Evolutionary conservation across 2,329 filamentous ascomycete genomes (phyloP).

Genomic region (Ceratocystis colombiana): DNA sequence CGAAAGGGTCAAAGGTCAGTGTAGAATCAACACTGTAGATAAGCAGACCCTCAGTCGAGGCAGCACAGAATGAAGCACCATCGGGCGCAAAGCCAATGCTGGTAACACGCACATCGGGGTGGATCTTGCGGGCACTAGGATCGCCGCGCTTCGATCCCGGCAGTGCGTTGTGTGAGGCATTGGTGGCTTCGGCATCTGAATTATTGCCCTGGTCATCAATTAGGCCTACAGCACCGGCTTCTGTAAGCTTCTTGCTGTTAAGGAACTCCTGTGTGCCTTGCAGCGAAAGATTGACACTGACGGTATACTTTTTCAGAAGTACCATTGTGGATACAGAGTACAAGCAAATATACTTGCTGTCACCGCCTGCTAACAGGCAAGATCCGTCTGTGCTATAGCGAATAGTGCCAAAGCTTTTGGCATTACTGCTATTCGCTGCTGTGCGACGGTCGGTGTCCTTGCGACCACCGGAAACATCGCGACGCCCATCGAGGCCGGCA

Average conservation of each 20-base stretch:
- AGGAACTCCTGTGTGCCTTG: slow-evolving; percentile 95
- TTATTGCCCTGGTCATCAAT: slow-evolving; percentile 57
- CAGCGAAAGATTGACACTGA: slow-evolving; percentile 88
- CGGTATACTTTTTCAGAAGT: slow-evolving; percentile 86
- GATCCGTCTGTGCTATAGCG: slow-evolving; percentile 86
- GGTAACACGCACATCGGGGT: slow-evolving; percentile 74
- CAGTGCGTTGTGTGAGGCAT: slow-evolving; percentile 72
- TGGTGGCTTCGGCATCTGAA: slow-evolving; percentile 62
- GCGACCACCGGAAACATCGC: slow-evolving; percentile 86
- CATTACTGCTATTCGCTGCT: slow-evolving; percentile 80
- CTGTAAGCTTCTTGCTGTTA: slow-evolving; percentile 83
- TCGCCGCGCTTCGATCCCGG: slow-evolving; percentile 79
- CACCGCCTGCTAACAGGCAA: slow-evolving; percentile 81
- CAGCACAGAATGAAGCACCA: slow-evolving; percentile 83
- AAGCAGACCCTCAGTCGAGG: slow-evolving; percentile 84
- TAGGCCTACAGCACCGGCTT: slow-evolving; percentile 75
- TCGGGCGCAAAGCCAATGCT: slow-evolving; percentile 81
- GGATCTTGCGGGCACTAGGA: slow-evolving; percentile 63
- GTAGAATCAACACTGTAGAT: slow-evolving; percentile 84
- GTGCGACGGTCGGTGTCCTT: slow-evolving; percentile 80
- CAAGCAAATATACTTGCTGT: slow-evolving; percentile 96
- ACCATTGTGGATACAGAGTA: slow-evolving; percentile 93
- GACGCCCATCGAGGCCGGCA: slow-evolving; percentile 74
- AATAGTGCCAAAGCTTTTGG: slow-evolving; percentile 81
- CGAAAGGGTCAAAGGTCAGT: slow-evolving; percentile 87